Base-by-base conservation (phyloP, 1,139 yeast genomes). In the Geotrichum siamense region DNA sequence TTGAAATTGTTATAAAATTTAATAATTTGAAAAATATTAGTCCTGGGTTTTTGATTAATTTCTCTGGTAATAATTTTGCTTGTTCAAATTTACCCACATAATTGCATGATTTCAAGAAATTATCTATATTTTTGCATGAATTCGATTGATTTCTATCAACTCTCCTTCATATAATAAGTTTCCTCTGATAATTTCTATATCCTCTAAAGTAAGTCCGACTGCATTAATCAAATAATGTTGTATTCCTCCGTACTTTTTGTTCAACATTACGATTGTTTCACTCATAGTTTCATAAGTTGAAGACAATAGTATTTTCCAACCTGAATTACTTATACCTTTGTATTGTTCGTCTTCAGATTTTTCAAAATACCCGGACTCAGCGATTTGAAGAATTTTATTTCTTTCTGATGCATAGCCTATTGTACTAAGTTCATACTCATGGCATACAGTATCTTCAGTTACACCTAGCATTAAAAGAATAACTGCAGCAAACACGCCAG, bases 261-360 rank as follows among this genome's bases (percentile, higher is more conserved):
- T 63, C 38, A 74, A 57, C 52, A 78, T 59, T 17, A 69, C 75
- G 29, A 83, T 68, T 1, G 86, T 74, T 1, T 75, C 72, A 50
- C 80, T 63, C 91, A 84, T 82, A 2, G 86, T 78, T 54, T 82
- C 93, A 55, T 78, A 77, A 42, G 77, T 69, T 9, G 86, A 76
- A 51, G 85, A 75, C 44, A 81, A 65, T 60, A 84, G 65, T 55
- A 78, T 78, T 17, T 67, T 62, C 58, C 78, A 71, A 5, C 80
- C 81, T 37, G 72, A 72, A 16, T 22, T 31, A 2, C 40, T 6
- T 19, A 44, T 35, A 15, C 23, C 23, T 26, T 30, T 16, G 12
- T 26, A 25, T 12, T 36, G 31, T 12, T 20, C 26, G 9, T 25
- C 22, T 25, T 17, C 25, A 10, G 34, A 12, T 2, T 32, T 28